Base-by-base conservation (phyloP, 345 rosid species). In the Diplotaxis tenuifolia region DNA sequence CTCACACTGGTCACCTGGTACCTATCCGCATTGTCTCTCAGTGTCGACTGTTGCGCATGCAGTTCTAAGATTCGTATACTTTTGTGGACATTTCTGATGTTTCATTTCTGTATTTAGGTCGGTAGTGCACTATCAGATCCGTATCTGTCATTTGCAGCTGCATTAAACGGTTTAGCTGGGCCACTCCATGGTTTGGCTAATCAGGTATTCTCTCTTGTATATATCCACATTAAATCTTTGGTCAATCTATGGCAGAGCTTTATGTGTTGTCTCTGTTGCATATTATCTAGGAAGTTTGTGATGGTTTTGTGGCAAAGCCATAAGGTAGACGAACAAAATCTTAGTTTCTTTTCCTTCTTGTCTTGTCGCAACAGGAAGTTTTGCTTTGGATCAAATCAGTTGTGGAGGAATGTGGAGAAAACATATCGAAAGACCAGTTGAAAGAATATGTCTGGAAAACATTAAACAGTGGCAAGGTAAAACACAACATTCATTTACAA, bases 181-280 rank as follows among this genome's bases (percentile, higher is more conserved):
- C 99, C 99, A 45, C 99, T 96, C 42, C 99, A 96, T 83, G 99
- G 99, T 75, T 82, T 96, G 90, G 97, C 99, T 58, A 92, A 96
- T 87, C 99, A 96, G 99, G 99, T 96, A 79, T 36, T n/a, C 45
- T 63, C 7, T 56, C 49, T 21, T 29, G 4, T 60, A 9, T 61
- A 47, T 49, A 25, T 52, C 12, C 11, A 31, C 19, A 2, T 31
- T 18, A 20, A 20, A 25, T 29, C 15, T 20, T 9, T 19, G 23
- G 29, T 71, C 36, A 71, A 58, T 23, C 28, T 34, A 56, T 28
- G 18, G 7, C 29, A 32, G 75, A 62, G 64, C 36, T 65, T 59
- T 36, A 25, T 60, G 27, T 50, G 16, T 21, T 34, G 8, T 49
- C 56, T n/a, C 27, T 65, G 18, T 14, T 65, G 20, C 27, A 58